phyloP scores from a whole-genome alignment of 202 grass and related monocot species.

The Elaeis oleifera region DNA sequence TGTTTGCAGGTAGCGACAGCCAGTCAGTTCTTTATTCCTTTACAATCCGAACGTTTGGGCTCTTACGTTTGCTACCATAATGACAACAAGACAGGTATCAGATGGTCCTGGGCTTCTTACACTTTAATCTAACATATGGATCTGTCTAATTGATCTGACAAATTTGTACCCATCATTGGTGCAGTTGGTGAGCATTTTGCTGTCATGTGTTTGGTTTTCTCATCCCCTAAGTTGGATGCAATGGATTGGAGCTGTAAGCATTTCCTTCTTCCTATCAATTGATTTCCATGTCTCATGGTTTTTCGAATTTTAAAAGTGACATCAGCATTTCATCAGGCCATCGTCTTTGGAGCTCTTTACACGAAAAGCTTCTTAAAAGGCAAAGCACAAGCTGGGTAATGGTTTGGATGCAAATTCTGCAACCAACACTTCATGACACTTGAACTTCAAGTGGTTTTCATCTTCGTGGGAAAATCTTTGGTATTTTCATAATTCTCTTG shows the following conservation, averaged over 20 bases:
- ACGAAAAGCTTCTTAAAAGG: slow-evolving; percentile 53
- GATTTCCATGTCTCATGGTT: background rate
- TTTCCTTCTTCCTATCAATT: slow-evolving; percentile 1
- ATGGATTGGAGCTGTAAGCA: slow-evolving; percentile 86
- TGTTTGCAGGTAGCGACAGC: slow-evolving; percentile 79
- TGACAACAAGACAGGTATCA: slow-evolving; percentile 88
- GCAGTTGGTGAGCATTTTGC: slow-evolving; percentile 85
- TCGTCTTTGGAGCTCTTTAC: slow-evolving; percentile 80
- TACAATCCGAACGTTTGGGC: slow-evolving; percentile 83
- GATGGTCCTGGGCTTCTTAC: too few relatives aligned
- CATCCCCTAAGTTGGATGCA: slow-evolving; percentile 87
- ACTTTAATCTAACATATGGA: too few relatives aligned
- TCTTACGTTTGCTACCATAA: slow-evolving; percentile 95
- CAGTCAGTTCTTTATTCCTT: slow-evolving; percentile 97
- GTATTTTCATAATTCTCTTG: too few relatives aligned
- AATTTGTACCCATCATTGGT: slow-evolving; percentile 6
- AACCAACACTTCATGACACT: background rate
- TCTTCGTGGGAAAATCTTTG: too few relatives aligned
- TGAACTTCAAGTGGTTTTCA: too few relatives aligned
- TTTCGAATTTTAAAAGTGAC: background rate
- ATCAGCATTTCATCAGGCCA: slow-evolving; percentile 22
- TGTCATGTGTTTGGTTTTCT: slow-evolving; percentile 86
- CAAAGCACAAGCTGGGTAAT: slow-evolving; percentile 33
- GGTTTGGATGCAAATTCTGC: slow-evolving; percentile 1
- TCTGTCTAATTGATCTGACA: too few relatives aligned